phyloP scores from a whole-genome alignment of 768 basidiomycete species.

The Xanthoconium stramineum region DNA sequence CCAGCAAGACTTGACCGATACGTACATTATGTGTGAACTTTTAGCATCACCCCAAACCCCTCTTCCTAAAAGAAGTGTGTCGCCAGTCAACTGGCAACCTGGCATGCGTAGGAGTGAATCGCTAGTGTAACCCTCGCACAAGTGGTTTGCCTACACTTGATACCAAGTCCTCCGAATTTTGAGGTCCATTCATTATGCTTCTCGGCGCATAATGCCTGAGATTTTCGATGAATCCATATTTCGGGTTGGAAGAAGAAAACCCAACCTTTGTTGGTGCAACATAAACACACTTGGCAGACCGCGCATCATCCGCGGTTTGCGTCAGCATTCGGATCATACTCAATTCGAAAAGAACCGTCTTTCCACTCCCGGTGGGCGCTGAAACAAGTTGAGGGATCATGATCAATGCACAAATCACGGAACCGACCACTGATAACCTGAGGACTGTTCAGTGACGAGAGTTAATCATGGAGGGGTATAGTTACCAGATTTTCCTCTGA shows the following conservation, averaged over 20 bases:
- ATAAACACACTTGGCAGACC: conserved; percentile 74
- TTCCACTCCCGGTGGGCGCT: conserved; percentile 97
- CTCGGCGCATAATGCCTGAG: conserved; percentile 84
- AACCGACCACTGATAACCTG: conserved; percentile 70
- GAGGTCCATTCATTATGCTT: conserved; percentile 76
- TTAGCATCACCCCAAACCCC: conserved; percentile 73
- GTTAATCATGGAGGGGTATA: background rate
- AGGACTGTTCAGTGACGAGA: conserved; percentile 7
- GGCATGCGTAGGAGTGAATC: background rate
- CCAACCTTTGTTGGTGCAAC: conserved; percentile 88
- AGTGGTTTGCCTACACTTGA: conserved; percentile 56
- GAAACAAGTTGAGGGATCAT: conserved; percentile 6
- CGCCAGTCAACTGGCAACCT: conserved; percentile 93
- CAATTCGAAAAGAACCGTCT: conserved; percentile 93
- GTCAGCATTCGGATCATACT: conserved; percentile 75
- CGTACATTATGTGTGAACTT: conserved; percentile 75
- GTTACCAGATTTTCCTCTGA: conserved; percentile 64
- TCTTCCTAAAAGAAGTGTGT: conserved; percentile 67
- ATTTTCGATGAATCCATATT: background rate
- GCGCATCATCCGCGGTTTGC: conserved; percentile 33
- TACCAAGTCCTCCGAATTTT: conserved; percentile 73
- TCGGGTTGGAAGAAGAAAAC: background rate
- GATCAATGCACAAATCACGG: conserved; percentile 1
- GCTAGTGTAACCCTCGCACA: background rate
- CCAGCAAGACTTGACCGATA: conserved; percentile 3